Evolutionary conservation across 2,329 filamentous ascomycete species (phyloP), one percentile per base, ranked within the genome.

Genomic region (Metarhizium brunneum): DNA sequence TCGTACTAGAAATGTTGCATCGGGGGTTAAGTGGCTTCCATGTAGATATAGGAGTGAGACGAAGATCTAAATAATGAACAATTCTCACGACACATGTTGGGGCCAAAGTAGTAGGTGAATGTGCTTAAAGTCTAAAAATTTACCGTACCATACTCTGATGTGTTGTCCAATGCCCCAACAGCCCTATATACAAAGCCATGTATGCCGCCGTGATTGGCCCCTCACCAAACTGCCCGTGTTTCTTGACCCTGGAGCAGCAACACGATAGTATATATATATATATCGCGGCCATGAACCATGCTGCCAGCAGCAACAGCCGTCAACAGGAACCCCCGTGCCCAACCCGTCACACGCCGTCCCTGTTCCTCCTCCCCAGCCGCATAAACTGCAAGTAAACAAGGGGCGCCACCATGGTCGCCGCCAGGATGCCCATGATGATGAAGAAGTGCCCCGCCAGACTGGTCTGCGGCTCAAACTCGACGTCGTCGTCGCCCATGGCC

Each of bases 381-480:
- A 69, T 71, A 52, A 73, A 62, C 8, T 70, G 68, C 29, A 73
- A 59, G 56, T 78, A 61, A 45, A 74, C 56, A 4, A 75, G 67
- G 10, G 79, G 80, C 38, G 71, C 71, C 20, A 77, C 47, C 20
- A 81, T 67, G 4, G 76, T 78, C 0, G 76, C 66, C 6, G 68
- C 66, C 57, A 83, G 54, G 2, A 81, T 74, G 0, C 71, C 72
- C 29, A 72, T 69, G n/a, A 82, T 73, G 45, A 76, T 72, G 42
- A 81, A 66, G 60, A 83, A 83, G 57, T 73, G 71, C 29, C 69
- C 77, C 36, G 68, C 71, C 1, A 73, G 56, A 50, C 71, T 69
- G 16, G 71, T 70, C 61, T 79, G 73, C 2, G 70, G 65, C 60
- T 74, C 73, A 49, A 72, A 68, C 63, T 67, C 70, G 62, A 69